Base-by-base conservation (phyloP, 2,329 filamentous ascomycete genomes). In the Colletotrichum plurivorum region DNA sequence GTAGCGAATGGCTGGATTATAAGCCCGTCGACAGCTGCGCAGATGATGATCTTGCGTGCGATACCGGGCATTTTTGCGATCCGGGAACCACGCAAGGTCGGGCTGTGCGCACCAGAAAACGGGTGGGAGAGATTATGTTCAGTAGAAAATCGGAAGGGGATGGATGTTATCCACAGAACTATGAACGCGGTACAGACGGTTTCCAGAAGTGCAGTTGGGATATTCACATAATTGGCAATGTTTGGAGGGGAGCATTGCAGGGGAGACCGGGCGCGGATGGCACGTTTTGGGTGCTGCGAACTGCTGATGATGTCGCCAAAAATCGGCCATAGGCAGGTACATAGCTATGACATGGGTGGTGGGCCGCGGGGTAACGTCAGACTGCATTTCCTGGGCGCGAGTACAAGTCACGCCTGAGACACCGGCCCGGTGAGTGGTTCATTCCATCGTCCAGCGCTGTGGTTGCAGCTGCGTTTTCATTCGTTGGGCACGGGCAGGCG, bases 11-110 rank as follows among this genome's bases (percentile, higher is more conserved):
- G 91, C 75, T 96, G 93, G 52, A 98, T 86, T 72, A 97, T 84
- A 60, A 98, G 86, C 66, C 94, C 94, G 76, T 98, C 94, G 62
- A 92, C 89, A 27, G 94, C 90, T 63, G 94, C 94, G 80, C 92
- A 92, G 73, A 97, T 89, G 72, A 94, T 78, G 63, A 97, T 83
- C 81, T 96, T 97, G 78, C 93, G 92, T 68, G 93, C 90, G 70
- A 97, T 84, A 73, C 88, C 87, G 64, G 94, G 91, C 94, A 97
- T 96, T 65, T 65, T 61, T 63, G 66, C 39, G 58, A 56, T 56
- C 45, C 45, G 18, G 31, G 61, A 18, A 39, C 20, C 43, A 61
- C 62, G 25, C 41, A 20, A 13, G 20, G n/a, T 16, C 41, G 41
- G 41, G 13, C 13, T 25, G 46, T 65, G 61, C 61, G 66, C 61